phyloP scores from a whole-genome alignment of 768 basidiomycete species.

The Austroboletus eburneus region DNA sequence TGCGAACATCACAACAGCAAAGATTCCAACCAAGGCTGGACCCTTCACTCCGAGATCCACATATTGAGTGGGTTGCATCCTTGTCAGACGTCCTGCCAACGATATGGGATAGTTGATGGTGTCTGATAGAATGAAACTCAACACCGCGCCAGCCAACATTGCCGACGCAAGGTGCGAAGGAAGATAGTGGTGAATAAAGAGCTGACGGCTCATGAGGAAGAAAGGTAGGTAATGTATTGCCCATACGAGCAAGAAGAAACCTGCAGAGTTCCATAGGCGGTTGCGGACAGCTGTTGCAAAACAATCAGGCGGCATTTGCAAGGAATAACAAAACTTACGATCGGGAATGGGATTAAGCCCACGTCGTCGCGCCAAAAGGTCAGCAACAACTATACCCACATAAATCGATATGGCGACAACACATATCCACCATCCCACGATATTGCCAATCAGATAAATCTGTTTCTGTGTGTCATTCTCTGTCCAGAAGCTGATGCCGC shows the following conservation, averaged over 20 bases:
- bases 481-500: conserved; percentile 99
- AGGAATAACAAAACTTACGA: conserved; percentile 48
- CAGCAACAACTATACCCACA: conserved; percentile 85
- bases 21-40: conserved; percentile 55
- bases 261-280: conserved; percentile 90
- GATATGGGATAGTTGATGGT: conserved; percentile 91
- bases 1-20: conserved; percentile 55
- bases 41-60: conserved; percentile 80
- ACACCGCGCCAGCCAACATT: conserved; percentile 85
- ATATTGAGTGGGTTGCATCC: conserved; percentile 47
- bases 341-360: conserved; percentile 83
- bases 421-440: conserved; percentile 94
- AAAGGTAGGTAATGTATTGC: conserved; percentile 94
- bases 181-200: conserved; percentile 97
- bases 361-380: conserved; percentile 82
- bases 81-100: conserved; percentile 62
- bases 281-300: conserved; percentile 72
- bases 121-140: conserved; percentile 88
- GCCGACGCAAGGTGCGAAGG: conserved; percentile 94
- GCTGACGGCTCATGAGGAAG: conserved; percentile 95
- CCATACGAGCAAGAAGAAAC: conserved; percentile 96
- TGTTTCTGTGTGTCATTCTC: conserved; percentile 79
- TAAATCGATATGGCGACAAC: conserved; percentile 83
- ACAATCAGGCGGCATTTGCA: neutral
- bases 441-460: conserved; percentile 94